Conservation (phyloP, 345 rosid species). For the Lumnitzera racemosa region DNA sequence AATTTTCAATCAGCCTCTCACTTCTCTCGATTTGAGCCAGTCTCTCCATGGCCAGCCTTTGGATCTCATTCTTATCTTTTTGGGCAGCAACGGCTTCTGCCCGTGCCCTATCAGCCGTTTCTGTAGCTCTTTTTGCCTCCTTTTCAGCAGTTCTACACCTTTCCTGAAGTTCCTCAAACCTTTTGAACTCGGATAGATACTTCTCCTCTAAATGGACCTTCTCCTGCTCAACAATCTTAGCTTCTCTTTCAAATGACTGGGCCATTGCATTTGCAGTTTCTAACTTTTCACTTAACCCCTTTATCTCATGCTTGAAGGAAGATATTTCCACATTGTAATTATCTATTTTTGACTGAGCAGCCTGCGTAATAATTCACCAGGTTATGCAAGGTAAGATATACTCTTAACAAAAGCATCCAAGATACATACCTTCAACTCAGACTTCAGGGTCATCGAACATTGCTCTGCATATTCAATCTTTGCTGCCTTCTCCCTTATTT, state of each 20-base stretch:
- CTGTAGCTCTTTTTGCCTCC: conserved; percentile 84
- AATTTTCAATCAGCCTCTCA: conserved; percentile 68
- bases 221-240: conserved; percentile 80
- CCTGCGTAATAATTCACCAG: conserved; percentile 38
- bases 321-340: conserved; percentile 68
- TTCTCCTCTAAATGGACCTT: conserved; percentile 73
- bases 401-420: background rate
- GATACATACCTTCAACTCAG: conserved; percentile 73
- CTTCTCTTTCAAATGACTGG: conserved; percentile 66
- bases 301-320: conserved; percentile 49
- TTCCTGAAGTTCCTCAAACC: conserved; percentile 79
- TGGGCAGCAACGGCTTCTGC: conserved; percentile 75
- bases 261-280: conserved; percentile 68
- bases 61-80: conserved; percentile 71
- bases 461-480: conserved; percentile 80
- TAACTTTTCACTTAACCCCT: conserved; percentile 49
- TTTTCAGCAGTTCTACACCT: conserved; percentile 76
- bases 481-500: conserved; percentile 55
- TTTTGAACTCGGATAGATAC: conserved; percentile 69
- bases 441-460: conserved; percentile 63
- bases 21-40: conserved; percentile 74
- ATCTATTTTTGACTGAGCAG: conserved; percentile 75
- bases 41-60: conserved; percentile 86
- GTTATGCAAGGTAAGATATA: no score
- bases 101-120: conserved; percentile 80